Conservation (phyloP, 208 protist species). For the Leishmania braziliensis region DNA sequence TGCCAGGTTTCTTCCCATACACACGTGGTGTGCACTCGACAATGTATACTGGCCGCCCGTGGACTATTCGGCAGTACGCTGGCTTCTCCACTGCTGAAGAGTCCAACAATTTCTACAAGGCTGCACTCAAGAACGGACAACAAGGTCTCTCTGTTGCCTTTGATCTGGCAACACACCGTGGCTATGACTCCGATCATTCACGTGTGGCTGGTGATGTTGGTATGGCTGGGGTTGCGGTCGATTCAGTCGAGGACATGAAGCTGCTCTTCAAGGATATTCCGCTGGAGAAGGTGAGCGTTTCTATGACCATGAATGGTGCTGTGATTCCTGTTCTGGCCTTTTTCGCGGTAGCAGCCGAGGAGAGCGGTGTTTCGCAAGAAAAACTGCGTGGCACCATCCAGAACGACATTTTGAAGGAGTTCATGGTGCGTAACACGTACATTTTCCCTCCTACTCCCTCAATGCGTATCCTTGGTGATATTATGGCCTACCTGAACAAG, state of each 20-base stretch:
- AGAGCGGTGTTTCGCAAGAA: slow-evolving; percentile 86
- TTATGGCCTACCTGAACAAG: slow-evolving; percentile 94
- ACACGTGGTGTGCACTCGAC: slow-evolving; percentile 94
- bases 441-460: slow-evolving; percentile 95
- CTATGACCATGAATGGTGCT: slow-evolving; percentile 98
- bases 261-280: slow-evolving; percentile 93
- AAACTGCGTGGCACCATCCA: slow-evolving; percentile 96
- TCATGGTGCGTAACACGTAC: slow-evolving; percentile 97
- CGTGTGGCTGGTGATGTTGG: slow-evolving; percentile 95
- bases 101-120: slow-evolving; percentile 95
- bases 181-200: slow-evolving; percentile 96
- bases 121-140: slow-evolving; percentile 91
- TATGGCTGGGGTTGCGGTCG: slow-evolving; percentile 97
- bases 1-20: slow-evolving; percentile 92
- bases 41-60: slow-evolving; percentile 95
- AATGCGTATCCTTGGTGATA: slow-evolving; percentile 95
- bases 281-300: slow-evolving; percentile 94
- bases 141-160: slow-evolving; percentile 96
- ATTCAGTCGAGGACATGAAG: slow-evolving; percentile 91
- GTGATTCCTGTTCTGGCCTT: slow-evolving; percentile 96
- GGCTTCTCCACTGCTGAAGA: slow-evolving; percentile 96
- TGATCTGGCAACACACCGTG: slow-evolving; percentile 96
- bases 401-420: slow-evolving; percentile 98
- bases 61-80: slow-evolving; percentile 97
- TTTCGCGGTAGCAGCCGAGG: slow-evolving; percentile 95